A percentile compares a stretch with the other conserved stretches of the same genome.
Conservation (phyloP, 768 basidiomycete genomes). For the Sutorius australiensis region DNA sequence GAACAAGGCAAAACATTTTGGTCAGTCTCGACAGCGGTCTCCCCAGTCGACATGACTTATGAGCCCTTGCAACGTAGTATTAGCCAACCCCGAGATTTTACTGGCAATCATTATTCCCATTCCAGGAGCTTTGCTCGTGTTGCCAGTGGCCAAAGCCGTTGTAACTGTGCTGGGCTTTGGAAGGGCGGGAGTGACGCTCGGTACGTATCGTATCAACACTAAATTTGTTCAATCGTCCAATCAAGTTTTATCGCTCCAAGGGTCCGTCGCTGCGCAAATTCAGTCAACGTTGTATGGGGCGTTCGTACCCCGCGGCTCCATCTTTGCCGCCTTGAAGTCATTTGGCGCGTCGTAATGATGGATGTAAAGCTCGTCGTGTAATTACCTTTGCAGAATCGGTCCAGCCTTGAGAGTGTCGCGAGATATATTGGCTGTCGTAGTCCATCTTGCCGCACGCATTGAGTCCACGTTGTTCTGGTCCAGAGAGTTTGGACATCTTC, state of each 20-base stretch:
- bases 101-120: neutral
- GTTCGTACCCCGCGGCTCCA: neutral
- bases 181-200: neutral
- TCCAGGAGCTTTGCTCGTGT: neutral
- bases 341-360: neutral
- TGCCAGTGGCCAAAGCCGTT: neutral
- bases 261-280: neutral
- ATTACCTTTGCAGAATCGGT: neutral
- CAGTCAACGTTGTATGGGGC: neutral
- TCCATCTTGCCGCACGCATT: too few relatives aligned
- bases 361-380: neutral
- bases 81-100: neutral
- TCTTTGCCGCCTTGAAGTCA: slow-evolving; percentile 9
- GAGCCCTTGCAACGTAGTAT: neutral
- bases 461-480: too few relatives aligned
- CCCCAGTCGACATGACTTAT: neutral
- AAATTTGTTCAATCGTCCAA: neutral
- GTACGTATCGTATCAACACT: slow-evolving; percentile 1
- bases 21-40: neutral
- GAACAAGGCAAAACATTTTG: neutral
- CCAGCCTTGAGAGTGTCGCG: too few relatives aligned
- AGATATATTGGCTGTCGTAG: too few relatives aligned
- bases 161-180: neutral
- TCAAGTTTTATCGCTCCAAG: neutral
- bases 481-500: neutral